phyloP scores from a whole-genome alignment of 176 grass and related monocot genomes.

The Aechmea fasciata region DNA sequence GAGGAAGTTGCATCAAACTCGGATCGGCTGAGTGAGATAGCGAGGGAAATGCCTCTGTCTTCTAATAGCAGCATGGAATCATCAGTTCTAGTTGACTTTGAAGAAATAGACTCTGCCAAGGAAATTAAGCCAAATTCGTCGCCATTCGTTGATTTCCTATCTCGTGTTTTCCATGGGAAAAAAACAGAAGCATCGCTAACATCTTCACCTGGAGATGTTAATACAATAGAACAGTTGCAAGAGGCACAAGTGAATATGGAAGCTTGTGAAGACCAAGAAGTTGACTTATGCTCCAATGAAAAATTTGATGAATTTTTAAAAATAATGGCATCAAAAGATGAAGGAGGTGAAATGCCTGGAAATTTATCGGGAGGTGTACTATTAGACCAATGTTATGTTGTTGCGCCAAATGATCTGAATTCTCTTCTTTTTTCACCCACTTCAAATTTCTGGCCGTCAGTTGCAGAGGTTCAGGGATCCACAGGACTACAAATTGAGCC shows the following conservation, averaged over 20 bases:
- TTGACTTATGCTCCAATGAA: constrained; percentile 14
- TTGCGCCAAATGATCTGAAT: constrained; percentile 59
- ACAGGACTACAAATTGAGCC: constrained; percentile 64
- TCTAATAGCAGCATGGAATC: constrained; percentile 1
- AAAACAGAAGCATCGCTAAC: constrained; percentile 20
- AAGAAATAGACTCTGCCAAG: constrained; percentile 19
- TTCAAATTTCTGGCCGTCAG: constrained; percentile 54
- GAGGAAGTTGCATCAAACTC: neutral
- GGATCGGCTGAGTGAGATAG: constrained; percentile 2
- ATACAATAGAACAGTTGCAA: constrained; percentile 25
- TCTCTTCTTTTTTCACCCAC: constrained; percentile 67
- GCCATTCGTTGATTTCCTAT: constrained; percentile 46
- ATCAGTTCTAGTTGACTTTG: constrained; percentile 5
- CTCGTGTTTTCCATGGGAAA: constrained; percentile 45
- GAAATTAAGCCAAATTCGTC: constrained; percentile 22
- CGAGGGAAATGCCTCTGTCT: neutral
- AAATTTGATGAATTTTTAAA: constrained; percentile 54
- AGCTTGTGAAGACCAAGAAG: constrained; percentile 20
- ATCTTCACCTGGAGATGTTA: constrained; percentile 11
- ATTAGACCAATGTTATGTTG: constrained; percentile 54
- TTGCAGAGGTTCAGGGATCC: constrained; percentile 48
- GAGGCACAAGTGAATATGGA: constrained; percentile 21
- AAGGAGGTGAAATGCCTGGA: constrained; percentile 63
- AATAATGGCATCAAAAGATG: constrained; percentile 34
- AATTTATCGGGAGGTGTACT: constrained; percentile 71